Evolutionary conservation across 176 grass and related monocot species (phyloP).

Genomic region (Juncus effusus): DNA sequence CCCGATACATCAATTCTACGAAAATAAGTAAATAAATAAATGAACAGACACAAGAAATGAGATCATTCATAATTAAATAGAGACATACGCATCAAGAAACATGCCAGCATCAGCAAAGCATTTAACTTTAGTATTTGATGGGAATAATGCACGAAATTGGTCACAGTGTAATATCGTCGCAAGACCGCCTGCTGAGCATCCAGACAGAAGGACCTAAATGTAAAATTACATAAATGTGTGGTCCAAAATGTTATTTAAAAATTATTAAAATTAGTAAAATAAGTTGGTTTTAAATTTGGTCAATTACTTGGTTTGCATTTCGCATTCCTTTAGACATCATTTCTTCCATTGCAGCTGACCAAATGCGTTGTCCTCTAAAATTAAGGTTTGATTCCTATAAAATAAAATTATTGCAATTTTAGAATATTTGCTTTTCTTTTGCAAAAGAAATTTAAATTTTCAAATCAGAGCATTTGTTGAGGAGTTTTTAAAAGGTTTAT

Average conservation of each 20-base stretch:
- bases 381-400: slow-evolving; percentile 37
- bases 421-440: background rate
- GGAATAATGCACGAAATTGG: slow-evolving; percentile 54
- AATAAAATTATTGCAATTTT: slow-evolving; percentile 1
- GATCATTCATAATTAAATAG: background rate
- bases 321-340: slow-evolving; percentile 72
- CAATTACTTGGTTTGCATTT: slow-evolving; percentile 34
- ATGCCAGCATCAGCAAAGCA: slow-evolving; percentile 86
- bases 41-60: background rate
- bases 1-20: slow-evolving; percentile 59
- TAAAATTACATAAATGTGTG: slow-evolving; percentile 6
- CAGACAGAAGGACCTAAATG: slow-evolving; percentile 51
- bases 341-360: slow-evolving; percentile 51
- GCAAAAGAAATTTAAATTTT: background rate
- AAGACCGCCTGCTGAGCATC: slow-evolving; percentile 82
- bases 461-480: background rate
- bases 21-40: slow-evolving; percentile 19
- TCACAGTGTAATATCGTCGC: slow-evolving; percentile 74
- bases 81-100: slow-evolving; percentile 74
- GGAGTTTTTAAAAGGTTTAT: no score
- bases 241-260: background rate
- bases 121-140: slow-evolving; percentile 44
- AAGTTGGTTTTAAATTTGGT: slow-evolving; percentile 13
- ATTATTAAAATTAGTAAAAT: background rate
- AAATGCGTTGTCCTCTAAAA: slow-evolving; percentile 84